Conservation (phyloP, 2,329 filamentous ascomycete genomes). For the Neopestalotiopsis rosae region DNA sequence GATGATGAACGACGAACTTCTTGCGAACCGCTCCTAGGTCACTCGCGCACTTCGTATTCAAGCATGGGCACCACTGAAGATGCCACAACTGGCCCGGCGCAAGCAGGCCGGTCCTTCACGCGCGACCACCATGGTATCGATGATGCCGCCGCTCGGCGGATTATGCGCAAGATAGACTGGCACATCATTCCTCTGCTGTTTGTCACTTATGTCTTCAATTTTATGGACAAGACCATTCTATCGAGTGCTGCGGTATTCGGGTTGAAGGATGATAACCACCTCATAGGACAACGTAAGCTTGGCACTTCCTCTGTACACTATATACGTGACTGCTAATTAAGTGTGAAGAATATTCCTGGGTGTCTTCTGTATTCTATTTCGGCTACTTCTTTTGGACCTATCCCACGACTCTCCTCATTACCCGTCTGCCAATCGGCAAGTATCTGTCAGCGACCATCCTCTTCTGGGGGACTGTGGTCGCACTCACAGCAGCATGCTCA, state of each 20-base stretch:
- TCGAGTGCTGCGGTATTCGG: conserved; percentile 63
- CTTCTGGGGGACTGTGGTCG: conserved; percentile 56
- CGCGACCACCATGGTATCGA: conserved; percentile 5
- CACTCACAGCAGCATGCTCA: conserved; percentile 49
- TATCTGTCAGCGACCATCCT: conserved; percentile 53
- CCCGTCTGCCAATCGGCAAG: conserved; percentile 52
- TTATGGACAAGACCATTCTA: conserved; percentile 47
- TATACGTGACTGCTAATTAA: not conserved
- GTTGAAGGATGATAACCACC: conserved; percentile 51
- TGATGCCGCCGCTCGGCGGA: conserved; percentile 21
- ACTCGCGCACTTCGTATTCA: conserved; percentile 2
- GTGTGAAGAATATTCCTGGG: conserved; percentile 46
- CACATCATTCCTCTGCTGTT: conserved; percentile 30
- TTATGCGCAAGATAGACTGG: conserved; percentile 30
- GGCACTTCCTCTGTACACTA: not conserved
- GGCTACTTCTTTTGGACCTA: conserved; percentile 57
- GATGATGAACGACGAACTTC: not conserved
- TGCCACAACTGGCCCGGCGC: not conserved
- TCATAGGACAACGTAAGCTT: conserved; percentile 39
- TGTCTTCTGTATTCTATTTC: conserved; percentile 53
- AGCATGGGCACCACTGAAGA: conserved; percentile 15
- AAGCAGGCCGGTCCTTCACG: not conserved
- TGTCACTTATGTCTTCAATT: conserved; percentile 33
- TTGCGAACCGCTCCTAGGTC: conserved; percentile 5
- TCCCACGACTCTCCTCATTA: conserved; percentile 53